These are phyloP conservation scores for Cydonia oblonga DNA, from an alignment of 331 rosid species.

Conservation along the genomic window DNA sequence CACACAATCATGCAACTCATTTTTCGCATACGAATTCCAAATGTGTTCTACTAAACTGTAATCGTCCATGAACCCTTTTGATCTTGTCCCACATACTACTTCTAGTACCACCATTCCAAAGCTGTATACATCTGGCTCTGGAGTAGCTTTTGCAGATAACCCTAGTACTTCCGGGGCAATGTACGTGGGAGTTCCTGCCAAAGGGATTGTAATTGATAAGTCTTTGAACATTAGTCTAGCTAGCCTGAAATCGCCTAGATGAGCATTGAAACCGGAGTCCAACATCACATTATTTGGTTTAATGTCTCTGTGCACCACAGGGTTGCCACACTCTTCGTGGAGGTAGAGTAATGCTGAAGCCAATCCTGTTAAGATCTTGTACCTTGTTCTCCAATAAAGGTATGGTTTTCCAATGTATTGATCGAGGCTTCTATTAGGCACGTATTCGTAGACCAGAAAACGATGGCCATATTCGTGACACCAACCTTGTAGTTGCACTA, in stretches of 20 bases:
- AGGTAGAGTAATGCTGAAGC: slow-evolving; percentile 53
- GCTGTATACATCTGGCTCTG: slow-evolving; percentile 46
- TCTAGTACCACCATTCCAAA: slow-evolving; percentile 52
- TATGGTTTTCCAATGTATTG: slow-evolving; percentile 30
- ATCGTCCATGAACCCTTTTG: slow-evolving; percentile 29
- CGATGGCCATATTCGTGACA: slow-evolving; percentile 29
- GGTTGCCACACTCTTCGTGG: slow-evolving; percentile 49
- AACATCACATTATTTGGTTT: slow-evolving; percentile 47
- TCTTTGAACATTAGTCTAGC: slow-evolving; percentile 36
- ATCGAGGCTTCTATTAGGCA: slow-evolving; percentile 53
- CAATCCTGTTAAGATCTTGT: slow-evolving; percentile 36
- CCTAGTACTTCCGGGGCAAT: slow-evolving; percentile 45
- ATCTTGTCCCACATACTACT: slow-evolving; percentile 44
- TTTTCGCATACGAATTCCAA: slow-evolving; percentile 27
- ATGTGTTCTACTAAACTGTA: slow-evolving; percentile 36
- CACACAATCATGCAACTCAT: slow-evolving; percentile 31
- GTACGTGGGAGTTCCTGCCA: slow-evolving; percentile 43
- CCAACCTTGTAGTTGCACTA: slow-evolving; percentile 50
- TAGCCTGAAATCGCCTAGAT: slow-evolving; percentile 47
- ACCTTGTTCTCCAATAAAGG: slow-evolving; percentile 42
- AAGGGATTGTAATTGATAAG: slow-evolving; percentile 18
- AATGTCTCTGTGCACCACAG: slow-evolving; percentile 47
- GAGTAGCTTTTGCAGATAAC: slow-evolving; percentile 36
- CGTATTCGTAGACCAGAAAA: slow-evolving; percentile 39
- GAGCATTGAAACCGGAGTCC: slow-evolving; percentile 29